phyloP scores from a whole-genome alignment of 768 basidiomycete genomes.

The Boletus patriciae region DNA sequence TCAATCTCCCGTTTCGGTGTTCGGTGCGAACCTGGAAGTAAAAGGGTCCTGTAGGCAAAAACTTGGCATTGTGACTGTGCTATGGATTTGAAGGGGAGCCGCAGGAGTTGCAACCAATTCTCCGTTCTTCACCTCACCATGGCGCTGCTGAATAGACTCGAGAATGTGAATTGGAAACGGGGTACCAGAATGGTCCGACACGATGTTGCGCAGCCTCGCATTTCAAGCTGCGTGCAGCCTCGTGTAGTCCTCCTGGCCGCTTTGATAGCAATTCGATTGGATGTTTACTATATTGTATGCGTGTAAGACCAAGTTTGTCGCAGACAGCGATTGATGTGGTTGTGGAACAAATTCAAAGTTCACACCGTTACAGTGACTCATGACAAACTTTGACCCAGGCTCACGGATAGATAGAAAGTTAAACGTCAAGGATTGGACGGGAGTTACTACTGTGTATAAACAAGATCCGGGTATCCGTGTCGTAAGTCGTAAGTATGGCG shows the following conservation, averaged over 20 bases:
- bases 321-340: background rate
- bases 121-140: background rate
- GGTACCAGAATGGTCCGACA: constrained; percentile 3
- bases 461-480: constrained; percentile 24
- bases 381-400: background rate
- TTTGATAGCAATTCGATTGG: constrained; percentile 7
- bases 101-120: background rate
- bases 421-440: constrained; percentile 3
- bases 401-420: background rate
- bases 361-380: background rate
- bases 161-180: constrained; percentile 14
- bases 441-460: constrained; percentile 20
- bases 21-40: background rate
- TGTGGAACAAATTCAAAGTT: background rate
- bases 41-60: background rate
- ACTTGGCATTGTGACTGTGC: background rate
- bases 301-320: background rate
- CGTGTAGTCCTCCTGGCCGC: constrained; percentile 26
- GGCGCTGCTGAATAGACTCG: background rate
- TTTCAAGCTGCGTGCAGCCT: constrained; percentile 11
- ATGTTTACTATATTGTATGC: background rate
- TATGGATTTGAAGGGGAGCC: background rate
- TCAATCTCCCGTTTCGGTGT: background rate
- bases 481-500: constrained; percentile 13
- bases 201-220: constrained; percentile 16